Base-by-base conservation (phyloP, 352 stramenopile species). In the Pythium phragmiticola region DNA sequence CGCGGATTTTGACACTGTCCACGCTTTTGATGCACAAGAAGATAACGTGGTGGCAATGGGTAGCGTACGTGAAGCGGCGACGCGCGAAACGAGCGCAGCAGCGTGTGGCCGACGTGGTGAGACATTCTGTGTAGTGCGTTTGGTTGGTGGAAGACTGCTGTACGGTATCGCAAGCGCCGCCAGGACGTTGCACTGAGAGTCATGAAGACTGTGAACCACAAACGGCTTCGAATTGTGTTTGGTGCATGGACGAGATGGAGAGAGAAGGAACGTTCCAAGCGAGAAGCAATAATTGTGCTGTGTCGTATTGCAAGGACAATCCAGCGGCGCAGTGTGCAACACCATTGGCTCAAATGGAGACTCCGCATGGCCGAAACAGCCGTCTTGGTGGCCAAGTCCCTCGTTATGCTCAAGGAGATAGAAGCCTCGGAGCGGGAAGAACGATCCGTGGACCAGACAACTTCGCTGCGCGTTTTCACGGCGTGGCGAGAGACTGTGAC, bases 231-330 rank as follows among this genome's bases (percentile, higher is more conserved):
- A 3, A 4, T 41, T 2, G 45, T 48, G 30, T 12, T 63, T 5
- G 13, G 45, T 30, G 34, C 12, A 4, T 65, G 59, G 59, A 17
- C 13, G 7, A 19, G 4, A 9, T 65, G 57, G 57, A 17, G 36
- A 17, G 57, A 57, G 8, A 1, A 14, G 21, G 47, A 51, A 23
- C 26, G 39, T 12, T 51, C 57, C 12, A 30, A 65, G 28, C 48
- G 57, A 13, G 57, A 65, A 45, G 48, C 28, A 4, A 26, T 49
- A 37, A 17, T 57, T 23, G 39, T 65, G 57, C 14, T 65, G 11
- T 11, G 2, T 51, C 57, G 57, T 7, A 57, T 65, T 26, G 28
- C 37, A 23, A 33, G 16, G 7, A 41, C 49, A 8, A 37, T 54
- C 8, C 13, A 34, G 41, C 49, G 49, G 16, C 50, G 59, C 12